Conservation (phyloP, 164 flowering plant genomes). For the Buxus sempervirens region DNA sequence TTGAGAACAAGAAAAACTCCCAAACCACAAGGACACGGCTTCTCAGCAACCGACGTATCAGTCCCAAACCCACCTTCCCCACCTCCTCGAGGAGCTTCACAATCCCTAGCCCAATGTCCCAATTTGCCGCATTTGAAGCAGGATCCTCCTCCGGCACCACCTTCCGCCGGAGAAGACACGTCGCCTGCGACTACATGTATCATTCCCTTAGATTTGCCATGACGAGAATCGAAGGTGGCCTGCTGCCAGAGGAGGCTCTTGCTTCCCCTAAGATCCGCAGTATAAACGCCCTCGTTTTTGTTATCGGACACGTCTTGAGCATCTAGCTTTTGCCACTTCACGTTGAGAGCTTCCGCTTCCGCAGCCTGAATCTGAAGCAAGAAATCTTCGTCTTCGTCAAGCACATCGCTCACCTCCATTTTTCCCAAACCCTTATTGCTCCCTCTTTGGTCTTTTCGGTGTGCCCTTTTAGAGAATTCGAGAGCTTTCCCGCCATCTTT, state of each 20-base stretch:
- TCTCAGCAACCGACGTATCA: constrained; percentile 21
- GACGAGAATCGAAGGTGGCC: background rate
- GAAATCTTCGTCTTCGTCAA: constrained; percentile 32
- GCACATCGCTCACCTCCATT: background rate
- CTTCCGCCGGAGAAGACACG: background rate
- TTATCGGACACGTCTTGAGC: background rate
- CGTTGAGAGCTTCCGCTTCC: constrained; percentile 28
- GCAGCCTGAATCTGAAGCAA: constrained; percentile 29
- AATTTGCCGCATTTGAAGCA: constrained; percentile 44
- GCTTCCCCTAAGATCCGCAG: constrained; percentile 37
- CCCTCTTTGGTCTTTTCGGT: background rate
- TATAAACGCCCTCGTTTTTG: constrained; percentile 29
- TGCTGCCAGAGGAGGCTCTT: constrained; percentile 20
- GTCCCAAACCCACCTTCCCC: constrained; percentile 3
- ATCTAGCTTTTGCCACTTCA: constrained; percentile 24
- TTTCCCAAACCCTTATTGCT: background rate
- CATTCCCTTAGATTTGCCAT: constrained; percentile 8
- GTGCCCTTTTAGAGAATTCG: background rate
- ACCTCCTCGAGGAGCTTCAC: constrained; percentile 10
- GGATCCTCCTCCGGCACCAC: constrained; percentile 12
- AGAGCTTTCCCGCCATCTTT: background rate
- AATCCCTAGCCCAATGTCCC: constrained; percentile 49
- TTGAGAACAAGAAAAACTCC: constrained; percentile 36
- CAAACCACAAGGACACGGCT: constrained; percentile 37
- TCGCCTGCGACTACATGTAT: background rate